Base-by-base conservation (phyloP, 164 flowering plant species). In the Saururus chinensis region DNA sequence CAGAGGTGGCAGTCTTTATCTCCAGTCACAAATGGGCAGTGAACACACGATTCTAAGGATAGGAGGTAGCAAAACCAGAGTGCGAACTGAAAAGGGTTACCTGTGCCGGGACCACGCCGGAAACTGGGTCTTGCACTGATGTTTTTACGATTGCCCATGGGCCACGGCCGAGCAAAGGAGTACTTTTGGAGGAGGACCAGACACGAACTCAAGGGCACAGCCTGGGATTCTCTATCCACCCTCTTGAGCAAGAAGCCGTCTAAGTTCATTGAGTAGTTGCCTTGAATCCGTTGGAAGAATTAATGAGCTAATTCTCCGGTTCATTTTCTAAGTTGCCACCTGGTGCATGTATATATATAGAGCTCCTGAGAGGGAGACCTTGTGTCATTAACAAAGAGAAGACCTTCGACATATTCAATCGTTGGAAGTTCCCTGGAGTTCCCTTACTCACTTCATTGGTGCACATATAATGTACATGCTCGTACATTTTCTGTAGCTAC, bases 391-490 rank as follows among this genome's bases (percentile, higher is more conserved):
- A 42, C 12, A 10, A 42, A 42, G 1, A 42, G 49, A 42, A 42
- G 49, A 9, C 17, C 14, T 42, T 42, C 49, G 12, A 42, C 12
- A 14, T 53, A n/a, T 19, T 53, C 9, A 53, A n/a, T 22, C 9
- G 56, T 53, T 53, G 56, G 56, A 22, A n/a, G 24, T 11, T 22
- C 56, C 56, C 56, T 53, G 22, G 56, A 53, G 56, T 53, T 53
- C 56, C 56, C 12, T 22, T 21, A 53, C 9, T 9, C 56, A 53
- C 56, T 53, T 53, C 56, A 8, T 9, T 22, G 17, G 9, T n/a
- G 22, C 22, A 4, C 17, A 10, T 42, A 10, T 14, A 42, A 14
- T 53, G 56, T 53, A 17, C 56, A 5, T 22, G 12, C 16, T n/a
- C 19, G 56, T 53, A 7, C 56, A 42, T 10, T 1, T 42, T 1